phyloP scores from a whole-genome alignment of 2,329 filamentous ascomycete species.

The Phialophora macrospora region DNA sequence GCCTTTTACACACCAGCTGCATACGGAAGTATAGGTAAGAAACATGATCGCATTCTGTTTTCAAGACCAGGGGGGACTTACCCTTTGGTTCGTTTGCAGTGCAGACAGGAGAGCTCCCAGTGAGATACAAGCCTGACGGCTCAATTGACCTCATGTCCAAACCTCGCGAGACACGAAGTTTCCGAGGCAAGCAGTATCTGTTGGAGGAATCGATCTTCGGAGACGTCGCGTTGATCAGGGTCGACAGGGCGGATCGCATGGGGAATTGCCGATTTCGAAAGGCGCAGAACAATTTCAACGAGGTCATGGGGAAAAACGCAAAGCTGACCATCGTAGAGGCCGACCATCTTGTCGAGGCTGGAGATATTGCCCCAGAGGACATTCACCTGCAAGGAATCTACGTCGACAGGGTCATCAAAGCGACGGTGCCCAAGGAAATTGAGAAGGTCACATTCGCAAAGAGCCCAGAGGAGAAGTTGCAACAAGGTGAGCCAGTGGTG shows the following conservation, averaged over 20 bases:
- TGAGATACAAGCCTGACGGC: neutral
- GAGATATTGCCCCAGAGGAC: constrained; percentile 11
- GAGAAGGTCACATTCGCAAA: neutral
- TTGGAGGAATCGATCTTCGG: constrained; percentile 13
- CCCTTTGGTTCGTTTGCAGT: neutral
- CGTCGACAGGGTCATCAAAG: constrained; percentile 9
- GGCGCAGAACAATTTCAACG: constrained; percentile 17
- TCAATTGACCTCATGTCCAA: constrained; percentile 10
- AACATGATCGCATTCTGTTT: neutral
- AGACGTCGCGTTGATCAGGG: constrained; percentile 10
- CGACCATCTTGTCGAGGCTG: neutral
- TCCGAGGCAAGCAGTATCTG: constrained; percentile 11
- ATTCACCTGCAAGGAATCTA: constrained; percentile 13
- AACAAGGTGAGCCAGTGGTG: neutral
- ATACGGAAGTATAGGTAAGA: neutral
- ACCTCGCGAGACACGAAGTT: constrained; percentile 11
- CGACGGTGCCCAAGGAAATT: constrained; percentile 14
- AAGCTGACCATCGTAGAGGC: neutral
- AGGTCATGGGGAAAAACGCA: constrained; percentile 13
- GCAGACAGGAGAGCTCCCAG: neutral
- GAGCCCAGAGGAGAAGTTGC: neutral
- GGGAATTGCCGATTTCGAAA: constrained; percentile 7
- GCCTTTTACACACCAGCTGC: neutral
- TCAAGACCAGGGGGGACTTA: too few species aligned
- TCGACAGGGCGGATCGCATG: constrained; percentile 13